Base-by-base conservation (phyloP, 2,329 filamentous ascomycete species). In the Magnaporthiopsis incrustans region DNA sequence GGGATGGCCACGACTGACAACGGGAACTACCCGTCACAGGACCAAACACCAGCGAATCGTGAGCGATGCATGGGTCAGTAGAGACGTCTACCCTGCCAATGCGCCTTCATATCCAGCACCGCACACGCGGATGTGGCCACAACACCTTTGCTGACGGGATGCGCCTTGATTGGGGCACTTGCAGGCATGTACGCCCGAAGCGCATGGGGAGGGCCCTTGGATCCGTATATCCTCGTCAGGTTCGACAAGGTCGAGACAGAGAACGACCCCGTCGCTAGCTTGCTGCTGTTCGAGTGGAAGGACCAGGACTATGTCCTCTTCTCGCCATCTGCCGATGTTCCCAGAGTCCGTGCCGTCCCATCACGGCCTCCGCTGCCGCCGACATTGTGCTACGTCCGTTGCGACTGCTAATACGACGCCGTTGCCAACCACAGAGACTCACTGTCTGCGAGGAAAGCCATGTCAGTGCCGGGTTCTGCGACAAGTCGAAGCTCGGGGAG, bases 271-370 rank as follows among this genome's bases (percentile, higher is more conserved):
- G 81, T 91, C 58, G 89, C 92, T 68, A 96, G 92, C 75, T 77
- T 97, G 70, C 82, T 97, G 63, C 89, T 99, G 67, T 99, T 97
- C 75, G 94, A 99, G 77, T 99, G 93, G 91, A 87, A 84, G 69
- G 95, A 99, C 73, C 87, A 90, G 73, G 78, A 85, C 62, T 81
- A 94, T 64, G 87, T 99, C 68, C 93, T 94, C 58, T 82, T 89
- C 65, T 82, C 83, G 50, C 79, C 85, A 62, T 80, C 81, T 33
- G 76, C 82, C 22, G 81, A 82, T 63, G 78, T 82, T 44, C 74
- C 77, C 60, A 80, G 82, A 71, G 86, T 89, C 81, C 69, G 77
- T 68, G 60, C 15, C 18, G 11, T 8, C 44, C 14, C n/a, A 15
- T 33, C 15, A 59, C 58, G 60, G 38, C 32, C 44, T 22, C 44